Conservation (phyloP, 2,329 filamentous ascomycete genomes). For the Pleomassaria siparia region DNA sequence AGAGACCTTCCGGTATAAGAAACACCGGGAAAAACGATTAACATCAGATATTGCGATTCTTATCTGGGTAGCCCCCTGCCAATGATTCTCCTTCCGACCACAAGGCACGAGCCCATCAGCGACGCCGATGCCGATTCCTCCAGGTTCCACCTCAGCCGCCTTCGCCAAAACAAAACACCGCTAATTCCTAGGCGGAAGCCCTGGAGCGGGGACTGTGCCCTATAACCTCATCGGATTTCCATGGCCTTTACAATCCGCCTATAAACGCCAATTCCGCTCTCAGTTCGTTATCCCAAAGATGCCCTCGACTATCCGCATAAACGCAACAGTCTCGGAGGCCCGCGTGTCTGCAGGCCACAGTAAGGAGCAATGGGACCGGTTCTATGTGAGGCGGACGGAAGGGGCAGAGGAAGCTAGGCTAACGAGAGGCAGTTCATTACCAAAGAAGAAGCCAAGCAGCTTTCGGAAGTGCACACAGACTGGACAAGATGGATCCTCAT, state of each 20-base stretch:
- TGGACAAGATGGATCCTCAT: constrained; percentile 43
- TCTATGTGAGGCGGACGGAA: constrained; percentile 35
- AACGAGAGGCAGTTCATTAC: constrained; percentile 38
- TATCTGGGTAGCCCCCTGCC: constrained; percentile 26
- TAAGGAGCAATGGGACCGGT: constrained; percentile 42
- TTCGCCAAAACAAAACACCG: constrained; percentile 41
- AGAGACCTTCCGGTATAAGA: constrained; percentile 32
- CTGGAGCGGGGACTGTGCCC: constrained; percentile 32
- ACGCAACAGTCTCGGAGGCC: constrained; percentile 41
- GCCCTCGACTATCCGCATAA: constrained; percentile 44
- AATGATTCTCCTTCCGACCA: constrained; percentile 34
- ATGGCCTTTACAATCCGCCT: constrained; percentile 28
- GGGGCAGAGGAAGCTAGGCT: constrained; percentile 17
- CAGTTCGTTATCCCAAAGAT: constrained; percentile 25
- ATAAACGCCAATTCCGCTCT: constrained; percentile 23
- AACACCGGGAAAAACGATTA: constrained; percentile 30
- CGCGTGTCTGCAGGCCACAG: constrained; percentile 37
- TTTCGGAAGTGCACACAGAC: constrained; percentile 39
- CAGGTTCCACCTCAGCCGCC: constrained; percentile 41
- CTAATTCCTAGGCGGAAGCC: constrained; percentile 42
- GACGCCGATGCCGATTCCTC: constrained; percentile 39
- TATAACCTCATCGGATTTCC: constrained; percentile 40
- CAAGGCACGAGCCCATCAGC: constrained; percentile 44
- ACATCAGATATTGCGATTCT: constrained; percentile 28
- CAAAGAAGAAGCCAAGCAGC: constrained; percentile 40